phyloP scores from a whole-genome alignment of 2,329 filamentous ascomycete species.

The Beauveria sp. region DNA sequence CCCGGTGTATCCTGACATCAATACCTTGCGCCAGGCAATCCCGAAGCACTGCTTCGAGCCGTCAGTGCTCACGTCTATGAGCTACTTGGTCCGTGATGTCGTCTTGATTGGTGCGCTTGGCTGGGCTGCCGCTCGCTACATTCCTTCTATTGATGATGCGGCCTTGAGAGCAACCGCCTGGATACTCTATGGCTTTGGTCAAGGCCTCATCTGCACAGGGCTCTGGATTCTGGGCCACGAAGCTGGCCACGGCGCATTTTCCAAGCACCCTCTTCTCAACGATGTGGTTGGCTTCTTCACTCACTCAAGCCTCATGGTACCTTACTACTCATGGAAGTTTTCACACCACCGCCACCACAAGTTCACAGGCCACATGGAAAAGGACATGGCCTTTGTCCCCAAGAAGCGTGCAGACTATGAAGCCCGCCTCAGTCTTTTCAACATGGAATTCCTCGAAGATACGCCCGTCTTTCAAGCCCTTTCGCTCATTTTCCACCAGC shows the following conservation, averaged over 20 bases:
- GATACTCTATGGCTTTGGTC: slow-evolving; percentile 53
- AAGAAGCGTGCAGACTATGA: slow-evolving; percentile 32
- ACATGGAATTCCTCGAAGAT: slow-evolving; percentile 53
- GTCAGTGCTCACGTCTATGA: slow-evolving; percentile 41
- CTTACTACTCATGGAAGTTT: slow-evolving; percentile 68
- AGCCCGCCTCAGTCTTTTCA: slow-evolving; percentile 23
- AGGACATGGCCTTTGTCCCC: slow-evolving; percentile 60
- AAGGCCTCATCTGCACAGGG: slow-evolving; percentile 60
- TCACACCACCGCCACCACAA: slow-evolving; percentile 64
- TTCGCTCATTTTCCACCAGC: slow-evolving; percentile 52
- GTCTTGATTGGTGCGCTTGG: slow-evolving; percentile 32
- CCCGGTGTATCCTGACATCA: slow-evolving; percentile 37
- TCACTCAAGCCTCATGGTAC: slow-evolving; percentile 60
- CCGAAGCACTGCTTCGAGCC: slow-evolving; percentile 55
- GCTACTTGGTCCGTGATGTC: slow-evolving; percentile 51
- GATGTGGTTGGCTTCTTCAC: slow-evolving; percentile 54
- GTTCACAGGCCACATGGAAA: slow-evolving; percentile 59
- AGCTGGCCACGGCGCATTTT: slow-evolving; percentile 63
- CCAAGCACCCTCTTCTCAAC: slow-evolving; percentile 48
- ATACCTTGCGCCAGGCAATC: slow-evolving; percentile 45
- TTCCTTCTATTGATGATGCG: slow-evolving; percentile 40
- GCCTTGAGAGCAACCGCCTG: slow-evolving; percentile 41
- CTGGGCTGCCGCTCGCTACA: slow-evolving; percentile 28
- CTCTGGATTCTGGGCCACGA: slow-evolving; percentile 67
- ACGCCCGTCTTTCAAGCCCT: slow-evolving; percentile 49